Evolutionary conservation across 2,329 filamentous ascomycete genomes (phyloP), one percentile per base, ranked within the genome.

Genomic region (Cladosporium sp.): DNA sequence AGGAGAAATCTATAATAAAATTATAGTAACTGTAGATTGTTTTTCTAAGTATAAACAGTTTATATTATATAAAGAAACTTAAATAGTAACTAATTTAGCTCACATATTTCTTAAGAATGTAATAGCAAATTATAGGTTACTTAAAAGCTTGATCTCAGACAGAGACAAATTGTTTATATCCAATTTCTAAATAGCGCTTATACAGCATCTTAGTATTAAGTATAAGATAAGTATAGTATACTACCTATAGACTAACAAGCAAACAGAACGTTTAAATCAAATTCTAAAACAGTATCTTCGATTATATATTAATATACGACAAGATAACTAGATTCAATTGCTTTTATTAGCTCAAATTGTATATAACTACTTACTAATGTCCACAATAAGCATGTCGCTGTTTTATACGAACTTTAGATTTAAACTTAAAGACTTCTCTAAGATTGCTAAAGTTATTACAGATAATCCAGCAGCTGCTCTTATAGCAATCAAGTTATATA

Each of bases 401-500:
- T 52, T 52, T 19, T 52, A 49, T 34, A 11, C 50, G 14, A 52
- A 52, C 19, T 52, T 25, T 15, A 19, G 50, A 1, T 38, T 38
- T 15, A 12, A 52, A 17, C 50, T n/a, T 3, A 37, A 7, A 3
- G 17, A 22, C 8, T 11, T 52, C 5, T 5, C 22, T 3, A n/a
- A 20, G 14, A 15, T 9, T 8, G 14, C 14, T 5, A 11, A 15
- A 20, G 34, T 14, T 20, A 2, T 28, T 7, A 3, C 50, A 25
- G 34, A 34, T 8, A 25, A 40, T 9, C 17, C 11, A 55, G 9
- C 25, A n/a, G 36, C 38, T 5, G 37, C 39, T 11, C 40, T 22
- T 28, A 36, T 6, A 51, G 54, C 51, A 14, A 36, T 52, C 17
- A 54, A 61, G 37, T 55, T 60, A 39, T 25, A 40, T 45, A 58